Conservation (phyloP, 2,329 filamentous ascomycete species). For the Fusarium albosuccineum region DNA sequence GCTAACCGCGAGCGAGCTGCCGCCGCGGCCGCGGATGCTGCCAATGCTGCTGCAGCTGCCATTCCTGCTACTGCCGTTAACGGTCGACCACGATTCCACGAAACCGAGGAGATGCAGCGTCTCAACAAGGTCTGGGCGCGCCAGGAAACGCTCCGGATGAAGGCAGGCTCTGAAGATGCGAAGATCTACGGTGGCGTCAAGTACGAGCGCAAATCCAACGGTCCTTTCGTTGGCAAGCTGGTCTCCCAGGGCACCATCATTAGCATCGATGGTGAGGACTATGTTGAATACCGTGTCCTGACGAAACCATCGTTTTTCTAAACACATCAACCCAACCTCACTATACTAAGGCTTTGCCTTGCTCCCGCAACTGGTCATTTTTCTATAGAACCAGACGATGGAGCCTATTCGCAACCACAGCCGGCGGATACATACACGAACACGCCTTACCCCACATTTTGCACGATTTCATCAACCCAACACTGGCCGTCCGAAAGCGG, state of each 20-base stretch:
- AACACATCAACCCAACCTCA: not conserved
- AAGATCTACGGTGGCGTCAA: constrained; percentile 72
- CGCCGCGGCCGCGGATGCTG: constrained; percentile 49
- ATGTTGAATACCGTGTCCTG: constrained; percentile 74
- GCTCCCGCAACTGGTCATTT: not conserved
- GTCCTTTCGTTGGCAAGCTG: constrained; percentile 73
- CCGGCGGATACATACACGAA: constrained; percentile 11
- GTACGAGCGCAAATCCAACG: constrained; percentile 72
- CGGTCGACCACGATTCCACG: constrained; percentile 56
- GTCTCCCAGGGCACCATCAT: constrained; percentile 72
- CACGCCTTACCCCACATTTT: not conserved
- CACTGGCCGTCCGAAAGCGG: not conserved
- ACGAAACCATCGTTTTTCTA: constrained; percentile 73
- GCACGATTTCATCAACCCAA: not conserved
- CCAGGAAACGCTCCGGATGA: constrained; percentile 63
- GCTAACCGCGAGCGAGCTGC: constrained; percentile 56
- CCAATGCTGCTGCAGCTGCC: constrained; percentile 48
- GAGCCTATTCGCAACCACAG: not conserved
- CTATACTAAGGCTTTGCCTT: not conserved
- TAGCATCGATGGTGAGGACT: constrained; percentile 75
- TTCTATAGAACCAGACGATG: not conserved
- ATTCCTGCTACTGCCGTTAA: constrained; percentile 41
- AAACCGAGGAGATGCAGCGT: constrained; percentile 63
- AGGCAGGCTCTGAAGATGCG: constrained; percentile 61
- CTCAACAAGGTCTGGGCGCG: constrained; percentile 69